phyloP scores from a whole-genome alignment of 2,329 filamentous ascomycete genomes.

The Alternaria metachromatica region DNA sequence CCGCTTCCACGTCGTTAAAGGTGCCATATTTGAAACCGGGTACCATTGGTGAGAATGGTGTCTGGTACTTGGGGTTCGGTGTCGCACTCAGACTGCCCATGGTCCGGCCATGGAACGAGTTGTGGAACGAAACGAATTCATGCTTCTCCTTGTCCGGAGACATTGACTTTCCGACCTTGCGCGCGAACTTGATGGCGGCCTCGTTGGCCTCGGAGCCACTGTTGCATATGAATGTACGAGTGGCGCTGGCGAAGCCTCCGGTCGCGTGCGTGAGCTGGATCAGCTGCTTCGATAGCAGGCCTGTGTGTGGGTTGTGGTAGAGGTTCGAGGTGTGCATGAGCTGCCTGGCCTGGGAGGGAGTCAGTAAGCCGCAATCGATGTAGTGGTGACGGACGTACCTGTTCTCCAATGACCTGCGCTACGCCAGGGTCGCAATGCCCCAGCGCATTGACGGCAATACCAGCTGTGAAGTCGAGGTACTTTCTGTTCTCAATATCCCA shows the following conservation, averaged over 20 bases:
- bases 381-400: conserved; percentile 57
- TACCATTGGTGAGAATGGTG: conserved; percentile 92
- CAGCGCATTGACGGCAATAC: conserved; percentile 92
- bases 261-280: conserved; percentile 80
- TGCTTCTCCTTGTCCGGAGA: conserved; percentile 75
- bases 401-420: conserved; percentile 74
- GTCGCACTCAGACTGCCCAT: conserved; percentile 97
- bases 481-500: conserved; percentile 88
- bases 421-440: conserved; percentile 89
- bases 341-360: conserved; percentile 59
- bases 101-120: conserved; percentile 94
- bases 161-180: conserved; percentile 82
- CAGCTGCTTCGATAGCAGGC: conserved; percentile 82
- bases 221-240: conserved; percentile 90
- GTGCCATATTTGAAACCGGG: conserved; percentile 88
- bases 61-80: conserved; percentile 96
- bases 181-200: conserved; percentile 94
- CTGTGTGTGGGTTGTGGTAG: conserved; percentile 97
- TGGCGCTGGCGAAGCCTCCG: conserved; percentile 81
- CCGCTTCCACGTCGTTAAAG: conserved; percentile 79
- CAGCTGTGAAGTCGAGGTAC: conserved; percentile 94
- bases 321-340: conserved; percentile 94
- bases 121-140: conserved; percentile 88
- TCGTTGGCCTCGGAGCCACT: conserved; percentile 97
- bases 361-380: conserved; percentile 15